Percentiles rank a stretch among this genome's conserved stretches.
Conservation (phyloP, 1,284 basidiomycete species). For the Sporisorium reilianum region DNA sequence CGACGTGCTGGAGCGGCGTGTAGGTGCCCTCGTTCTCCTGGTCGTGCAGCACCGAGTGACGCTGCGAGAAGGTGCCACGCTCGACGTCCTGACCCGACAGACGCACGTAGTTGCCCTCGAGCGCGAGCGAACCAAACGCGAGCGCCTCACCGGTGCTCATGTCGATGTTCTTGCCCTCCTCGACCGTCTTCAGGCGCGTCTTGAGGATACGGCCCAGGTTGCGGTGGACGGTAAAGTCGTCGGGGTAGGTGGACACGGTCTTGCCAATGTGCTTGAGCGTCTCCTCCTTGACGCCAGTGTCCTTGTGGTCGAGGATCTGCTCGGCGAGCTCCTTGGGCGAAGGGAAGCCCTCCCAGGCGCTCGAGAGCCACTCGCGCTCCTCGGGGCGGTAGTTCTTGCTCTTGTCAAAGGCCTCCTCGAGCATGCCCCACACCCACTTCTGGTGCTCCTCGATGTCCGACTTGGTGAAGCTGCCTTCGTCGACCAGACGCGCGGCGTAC, state of each 20-base stretch:
- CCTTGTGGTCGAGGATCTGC: constrained; percentile 86
- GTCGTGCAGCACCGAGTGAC: constrained; percentile 96
- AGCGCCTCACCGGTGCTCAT: constrained; percentile 99
- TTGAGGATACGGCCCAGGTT: constrained; percentile 94
- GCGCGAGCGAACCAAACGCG: constrained; percentile 90
- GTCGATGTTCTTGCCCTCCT: constrained; percentile 92
- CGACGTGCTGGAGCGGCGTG: constrained; percentile 88
- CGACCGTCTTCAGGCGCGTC: constrained; percentile 87
- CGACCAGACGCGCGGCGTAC: constrained; percentile 90
- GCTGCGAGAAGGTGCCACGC: constrained; percentile 99
- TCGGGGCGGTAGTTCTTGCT: constrained; percentile 91
- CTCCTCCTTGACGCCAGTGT: constrained; percentile 84
- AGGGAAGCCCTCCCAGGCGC: constrained; percentile 98
- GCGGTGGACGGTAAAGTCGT: constrained; percentile 86
- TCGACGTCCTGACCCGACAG: constrained; percentile 99
- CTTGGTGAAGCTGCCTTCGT: constrained; percentile 92
- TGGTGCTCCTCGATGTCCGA: constrained; percentile 98
- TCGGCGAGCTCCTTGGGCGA: constrained; percentile 95
- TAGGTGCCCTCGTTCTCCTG: constrained; percentile 92
- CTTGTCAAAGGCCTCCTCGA: constrained; percentile 90
- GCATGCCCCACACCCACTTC: constrained; percentile 99
- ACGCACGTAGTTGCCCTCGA: constrained; percentile 94
- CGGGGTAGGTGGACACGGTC: constrained; percentile 85
- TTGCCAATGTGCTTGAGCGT: constrained; percentile 88
- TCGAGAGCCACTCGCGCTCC: constrained; percentile 89